A percentile compares a stretch with the other conserved stretches of the same genome.
Conservation (phyloP, 2,329 filamentous ascomycete genomes). For the Phoma sp. region DNA sequence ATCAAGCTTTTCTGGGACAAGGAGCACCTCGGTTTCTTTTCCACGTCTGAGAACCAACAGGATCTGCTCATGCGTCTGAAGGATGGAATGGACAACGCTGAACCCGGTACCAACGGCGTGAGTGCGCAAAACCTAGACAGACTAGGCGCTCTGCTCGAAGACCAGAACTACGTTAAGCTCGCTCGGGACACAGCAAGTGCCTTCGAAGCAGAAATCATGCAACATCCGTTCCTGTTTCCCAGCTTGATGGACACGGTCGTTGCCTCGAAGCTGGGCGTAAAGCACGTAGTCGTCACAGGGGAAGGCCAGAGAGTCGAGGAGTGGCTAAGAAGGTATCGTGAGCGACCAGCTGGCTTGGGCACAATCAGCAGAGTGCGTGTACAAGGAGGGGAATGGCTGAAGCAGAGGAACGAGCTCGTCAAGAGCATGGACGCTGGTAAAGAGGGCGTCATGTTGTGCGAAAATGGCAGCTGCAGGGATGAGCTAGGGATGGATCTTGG, state of each 20-base stretch:
- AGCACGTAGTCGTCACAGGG: conserved; percentile 63
- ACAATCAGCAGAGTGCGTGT: conserved; percentile 46
- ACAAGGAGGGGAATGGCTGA: conserved; percentile 55
- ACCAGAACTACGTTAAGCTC: conserved; percentile 66
- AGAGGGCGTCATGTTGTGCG: conserved; percentile 47
- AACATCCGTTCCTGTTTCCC: conserved; percentile 91
- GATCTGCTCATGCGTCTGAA: conserved; percentile 86
- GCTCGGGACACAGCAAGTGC: conserved; percentile 79
- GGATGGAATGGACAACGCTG: conserved; percentile 91
- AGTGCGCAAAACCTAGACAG: conserved; percentile 88
- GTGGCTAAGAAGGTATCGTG: conserved; percentile 50
- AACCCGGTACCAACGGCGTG: conserved; percentile 87
- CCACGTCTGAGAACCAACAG: conserved; percentile 65
- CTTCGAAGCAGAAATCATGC: conserved; percentile 89
- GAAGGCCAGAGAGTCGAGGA: conserved; percentile 51
- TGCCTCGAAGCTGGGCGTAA: conserved; percentile 72
- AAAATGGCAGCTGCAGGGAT: conserved; percentile 52
- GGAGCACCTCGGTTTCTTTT: conserved; percentile 70
- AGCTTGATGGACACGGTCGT: conserved; percentile 80
- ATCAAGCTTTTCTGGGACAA: conserved; percentile 78
- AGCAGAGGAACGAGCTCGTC: conserved; percentile 56
- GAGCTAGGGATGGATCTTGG: conserved; percentile 44
- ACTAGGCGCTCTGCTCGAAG: conserved; percentile 71
- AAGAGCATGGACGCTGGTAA: conserved; percentile 48
- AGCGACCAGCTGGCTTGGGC: conserved; percentile 45